Base-by-base conservation (phyloP, 305 asterid species). In the Nicotiana rustica region DNA sequence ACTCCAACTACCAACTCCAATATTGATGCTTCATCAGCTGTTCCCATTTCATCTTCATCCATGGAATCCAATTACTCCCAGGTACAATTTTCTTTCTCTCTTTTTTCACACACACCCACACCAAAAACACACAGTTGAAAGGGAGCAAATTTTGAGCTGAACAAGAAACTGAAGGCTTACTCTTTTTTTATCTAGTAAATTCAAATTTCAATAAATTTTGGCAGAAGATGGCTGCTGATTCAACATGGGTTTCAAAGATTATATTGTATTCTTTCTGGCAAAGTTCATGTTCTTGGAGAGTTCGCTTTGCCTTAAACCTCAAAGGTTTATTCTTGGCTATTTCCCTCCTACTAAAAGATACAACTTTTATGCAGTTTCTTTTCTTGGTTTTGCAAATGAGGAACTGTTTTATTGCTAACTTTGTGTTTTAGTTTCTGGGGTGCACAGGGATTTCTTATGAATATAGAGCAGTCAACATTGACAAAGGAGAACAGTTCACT, bases 221-320 rank as follows among this genome's bases (percentile, higher is more conserved):
- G 86, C 85, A 86, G 90, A 79, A 83, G 77, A 78, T 21, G 79
- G 33, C 84, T 44, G 71, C 12, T 81, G 88, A 69, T 56, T 86
- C 92, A 2, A 61, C 91, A 17, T 35, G 88, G 47, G 71, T 85
- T 84, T 73, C 92, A 31, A 89, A 86, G 90, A 91, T 92, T 29
- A 83, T 89, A n/a, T 86, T 94, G 81, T 94, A 94, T 91, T 92
- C 96, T 69, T 91, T 83, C 87, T 92, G 98, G 97, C 91, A 92
- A 86, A 94, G 98, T 81, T 94, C 98, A 1, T 91, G 97, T 84
- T 85, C 96, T 56, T 94, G 97, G 98, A 93, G 98, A 19, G 91
- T 94, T 60, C 93, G 97, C 67, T 94, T 94, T 83, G 98, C 97
- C 60, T 84, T 94, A 81, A 90, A 89, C 85, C 93, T 92, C 73